phyloP scores from a whole-genome alignment of 768 basidiomycete species.

The Termitomyces sp. region DNA sequence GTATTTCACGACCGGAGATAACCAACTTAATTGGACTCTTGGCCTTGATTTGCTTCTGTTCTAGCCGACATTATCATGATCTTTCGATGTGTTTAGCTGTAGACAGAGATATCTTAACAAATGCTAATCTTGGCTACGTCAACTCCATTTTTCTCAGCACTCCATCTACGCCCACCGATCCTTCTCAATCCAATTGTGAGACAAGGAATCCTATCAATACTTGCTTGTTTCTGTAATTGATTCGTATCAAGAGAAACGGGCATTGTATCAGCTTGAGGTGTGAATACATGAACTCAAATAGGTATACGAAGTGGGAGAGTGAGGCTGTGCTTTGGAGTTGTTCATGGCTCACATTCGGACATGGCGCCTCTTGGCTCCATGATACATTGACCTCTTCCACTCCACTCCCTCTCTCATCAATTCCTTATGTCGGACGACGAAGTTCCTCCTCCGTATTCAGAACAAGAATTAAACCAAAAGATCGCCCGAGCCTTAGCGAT shows the following conservation, averaged over 20 bases:
- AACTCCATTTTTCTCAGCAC: too few relatives aligned
- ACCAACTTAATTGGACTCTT: background rate
- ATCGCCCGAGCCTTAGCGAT: slow-evolving; percentile 32
- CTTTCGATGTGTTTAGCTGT: background rate
- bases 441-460: slow-evolving; percentile 39
- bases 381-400: background rate
- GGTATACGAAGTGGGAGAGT: background rate
- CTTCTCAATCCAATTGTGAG: background rate
- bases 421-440: slow-evolving; percentile 15
- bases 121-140: background rate
- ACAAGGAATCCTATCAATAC: too few relatives aligned
- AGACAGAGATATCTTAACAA: background rate
- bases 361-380: background rate
- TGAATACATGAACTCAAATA: background rate
- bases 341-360: background rate
- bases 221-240: background rate
- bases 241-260: background rate
- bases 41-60: background rate
- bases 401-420: slow-evolving; percentile 1
- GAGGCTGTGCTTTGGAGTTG: background rate
- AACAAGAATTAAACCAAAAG: slow-evolving; percentile 52
- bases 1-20: background rate
- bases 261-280: background rate
- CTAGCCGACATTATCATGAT: background rate
- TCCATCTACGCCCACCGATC: background rate